A percentile compares a stretch with the other conserved stretches of the same genome.
phyloP scores from a whole-genome alignment of 2,329 filamentous ascomycete genomes.

The Sporothrix pseudoabietina region DNA sequence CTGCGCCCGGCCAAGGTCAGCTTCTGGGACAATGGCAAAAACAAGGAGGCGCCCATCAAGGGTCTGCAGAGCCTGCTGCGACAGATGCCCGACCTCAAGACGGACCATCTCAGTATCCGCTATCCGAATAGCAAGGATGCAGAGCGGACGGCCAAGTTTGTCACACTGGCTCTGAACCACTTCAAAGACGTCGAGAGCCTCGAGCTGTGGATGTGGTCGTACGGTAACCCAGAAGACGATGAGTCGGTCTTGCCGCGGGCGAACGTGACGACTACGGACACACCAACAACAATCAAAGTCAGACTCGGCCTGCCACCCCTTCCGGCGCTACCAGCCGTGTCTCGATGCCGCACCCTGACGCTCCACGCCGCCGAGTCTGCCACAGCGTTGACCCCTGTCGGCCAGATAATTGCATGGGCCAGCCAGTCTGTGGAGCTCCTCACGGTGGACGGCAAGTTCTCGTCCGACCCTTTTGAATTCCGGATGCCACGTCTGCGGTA shows the following conservation, averaged over 20 bases:
- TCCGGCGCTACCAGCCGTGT: background rate
- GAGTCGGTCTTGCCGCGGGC: background rate
- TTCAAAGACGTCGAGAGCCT: conserved; percentile 4
- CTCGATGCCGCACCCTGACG: conserved; percentile 4
- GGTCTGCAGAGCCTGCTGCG: conserved; percentile 20
- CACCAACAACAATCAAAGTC: background rate
- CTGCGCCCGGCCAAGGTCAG: background rate
- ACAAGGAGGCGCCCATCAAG: background rate
- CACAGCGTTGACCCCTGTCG: background rate
- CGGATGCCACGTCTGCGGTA: conserved; percentile 7
- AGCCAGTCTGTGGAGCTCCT: background rate
- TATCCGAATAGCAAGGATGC: background rate
- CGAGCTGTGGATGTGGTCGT: conserved; percentile 23
- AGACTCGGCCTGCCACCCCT: background rate
- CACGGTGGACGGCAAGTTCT: background rate
- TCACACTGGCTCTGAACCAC: conserved; percentile 4
- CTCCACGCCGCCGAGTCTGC: background rate
- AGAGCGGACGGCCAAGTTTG: background rate
- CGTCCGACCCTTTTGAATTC: background rate
- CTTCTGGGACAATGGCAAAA: background rate
- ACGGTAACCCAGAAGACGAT: background rate
- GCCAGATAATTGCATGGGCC: background rate
- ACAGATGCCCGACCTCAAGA: conserved; percentile 18
- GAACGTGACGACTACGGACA: too few relatives aligned
- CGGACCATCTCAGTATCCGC: conserved; percentile 2